phyloP scores from a whole-genome alignment of 2,329 filamentous ascomycete genomes.

The Escovopsis sp. region DNA sequence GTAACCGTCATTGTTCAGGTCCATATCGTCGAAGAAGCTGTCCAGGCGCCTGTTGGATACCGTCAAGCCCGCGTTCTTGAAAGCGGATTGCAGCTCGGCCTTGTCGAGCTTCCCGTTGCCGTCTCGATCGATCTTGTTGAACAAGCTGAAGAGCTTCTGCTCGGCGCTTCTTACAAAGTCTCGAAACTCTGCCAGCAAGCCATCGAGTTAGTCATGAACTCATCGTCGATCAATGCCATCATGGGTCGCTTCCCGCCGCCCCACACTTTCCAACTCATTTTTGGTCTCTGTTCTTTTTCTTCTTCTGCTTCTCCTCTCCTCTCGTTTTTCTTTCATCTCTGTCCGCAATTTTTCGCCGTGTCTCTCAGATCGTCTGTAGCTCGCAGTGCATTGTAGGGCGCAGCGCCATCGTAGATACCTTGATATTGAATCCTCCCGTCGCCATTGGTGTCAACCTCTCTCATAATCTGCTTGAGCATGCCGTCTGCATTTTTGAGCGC shows the following conservation, averaged over 20 bases:
- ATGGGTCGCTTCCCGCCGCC: no score
- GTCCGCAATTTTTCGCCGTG: no score
- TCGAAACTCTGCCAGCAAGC: constrained; percentile 57
- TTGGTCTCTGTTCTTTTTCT: no score
- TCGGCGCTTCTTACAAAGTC: constrained; percentile 81
- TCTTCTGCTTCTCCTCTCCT: no score
- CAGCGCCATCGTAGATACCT: constrained; percentile 38
- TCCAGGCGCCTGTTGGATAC: constrained; percentile 66
- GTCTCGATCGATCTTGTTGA: constrained; percentile 75
- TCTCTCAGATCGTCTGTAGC: no score
- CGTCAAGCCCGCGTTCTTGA: constrained; percentile 61
- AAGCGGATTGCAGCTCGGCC: constrained; percentile 66
- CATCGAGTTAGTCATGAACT: neutral
- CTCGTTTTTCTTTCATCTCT: no score
- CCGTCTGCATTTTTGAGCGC: constrained; percentile 80
- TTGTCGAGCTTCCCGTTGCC: constrained; percentile 77
- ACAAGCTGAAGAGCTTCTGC: constrained; percentile 65
- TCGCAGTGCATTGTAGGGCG: neutral
- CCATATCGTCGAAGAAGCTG: constrained; percentile 79
- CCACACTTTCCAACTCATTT: no score
- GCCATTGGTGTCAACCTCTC: constrained; percentile 69
- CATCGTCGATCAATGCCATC: no score
- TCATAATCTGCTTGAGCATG: constrained; percentile 68
- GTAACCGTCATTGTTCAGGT: constrained; percentile 72
- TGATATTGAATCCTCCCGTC: constrained; percentile 87